Conservation (phyloP, 306 rosid genomes). For the Argentina anserina region DNA sequence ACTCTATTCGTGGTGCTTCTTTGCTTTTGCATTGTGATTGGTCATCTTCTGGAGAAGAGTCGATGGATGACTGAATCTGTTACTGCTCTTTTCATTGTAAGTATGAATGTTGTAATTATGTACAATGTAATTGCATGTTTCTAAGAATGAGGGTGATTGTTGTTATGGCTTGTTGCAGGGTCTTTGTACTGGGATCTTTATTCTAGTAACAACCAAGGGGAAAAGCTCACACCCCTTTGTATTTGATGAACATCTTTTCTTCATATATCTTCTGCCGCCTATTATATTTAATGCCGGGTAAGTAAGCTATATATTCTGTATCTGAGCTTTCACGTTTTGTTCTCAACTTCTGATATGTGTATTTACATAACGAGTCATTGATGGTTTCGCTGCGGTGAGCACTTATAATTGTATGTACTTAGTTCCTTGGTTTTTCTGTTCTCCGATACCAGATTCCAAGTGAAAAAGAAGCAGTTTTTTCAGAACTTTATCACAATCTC, state of each 20-base stretch:
- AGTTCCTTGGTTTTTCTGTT: constrained; percentile 9
- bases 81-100: constrained; percentile 55
- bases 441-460: constrained; percentile 48
- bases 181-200: constrained; percentile 40
- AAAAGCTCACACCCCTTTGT: constrained; percentile 48
- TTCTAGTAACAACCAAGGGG: constrained; percentile 44
- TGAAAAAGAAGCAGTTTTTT: constrained; percentile 71
- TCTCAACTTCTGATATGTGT: background rate
- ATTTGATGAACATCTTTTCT: constrained; percentile 54
- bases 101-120: constrained; percentile 7
- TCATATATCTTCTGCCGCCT: constrained; percentile 68
- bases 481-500: constrained; percentile 49
- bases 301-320: constrained; percentile 10
- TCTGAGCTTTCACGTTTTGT: background rate
- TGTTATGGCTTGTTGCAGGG: constrained; percentile 45
- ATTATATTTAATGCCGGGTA: constrained; percentile 80
- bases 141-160: constrained; percentile 10
- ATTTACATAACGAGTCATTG: background rate
- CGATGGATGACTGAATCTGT: constrained; percentile 58
- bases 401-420: background rate
- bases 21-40: constrained; percentile 46
- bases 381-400: background rate
- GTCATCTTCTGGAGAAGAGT: constrained; percentile 56
- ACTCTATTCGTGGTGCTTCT: constrained; percentile 58
- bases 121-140: background rate